A percentile compares a stretch with the other conserved stretches of the same genome.
phyloP scores from a whole-genome alignment of 163 green algal genomes.

The Scenedesmus sp. region DNA sequence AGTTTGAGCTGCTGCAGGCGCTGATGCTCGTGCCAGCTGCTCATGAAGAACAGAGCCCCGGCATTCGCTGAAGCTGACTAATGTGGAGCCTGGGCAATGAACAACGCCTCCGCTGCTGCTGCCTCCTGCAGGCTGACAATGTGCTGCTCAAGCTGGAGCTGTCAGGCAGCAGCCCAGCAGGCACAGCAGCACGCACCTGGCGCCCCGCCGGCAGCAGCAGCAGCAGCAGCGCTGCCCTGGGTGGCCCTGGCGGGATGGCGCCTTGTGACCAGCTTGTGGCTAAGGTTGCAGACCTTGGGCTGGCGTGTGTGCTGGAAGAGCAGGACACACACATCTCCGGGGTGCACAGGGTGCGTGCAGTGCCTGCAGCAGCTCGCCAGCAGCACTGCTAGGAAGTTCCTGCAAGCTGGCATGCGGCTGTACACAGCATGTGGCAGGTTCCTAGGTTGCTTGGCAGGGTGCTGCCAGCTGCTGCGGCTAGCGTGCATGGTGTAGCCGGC shows the following conservation, averaged over 20 bases:
- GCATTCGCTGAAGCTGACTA: too few relatives aligned
- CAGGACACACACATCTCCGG: constrained; percentile 38
- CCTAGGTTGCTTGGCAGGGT: too few relatives aligned
- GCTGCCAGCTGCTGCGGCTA: too few relatives aligned
- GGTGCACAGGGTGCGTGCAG: constrained; percentile 34
- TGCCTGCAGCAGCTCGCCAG: not conserved
- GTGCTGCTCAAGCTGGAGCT: constrained; percentile 44
- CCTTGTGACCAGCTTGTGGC: not conserved
- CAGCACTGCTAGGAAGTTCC: not conserved
- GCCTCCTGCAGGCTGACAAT: not conserved
- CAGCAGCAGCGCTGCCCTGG: not conserved
- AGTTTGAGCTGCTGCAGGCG: too few relatives aligned
- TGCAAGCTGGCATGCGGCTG: too few relatives aligned
- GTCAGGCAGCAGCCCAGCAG: not conserved
- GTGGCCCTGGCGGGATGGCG: too few relatives aligned
- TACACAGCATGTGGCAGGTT: too few relatives aligned
- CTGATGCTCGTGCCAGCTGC: not conserved
- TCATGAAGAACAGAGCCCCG: too few relatives aligned
- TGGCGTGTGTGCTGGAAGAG: constrained; percentile 28
- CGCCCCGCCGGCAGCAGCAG: not conserved
- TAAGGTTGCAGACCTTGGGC: constrained; percentile 48
- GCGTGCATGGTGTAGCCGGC: too few relatives aligned
- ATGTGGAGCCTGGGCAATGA: too few relatives aligned
- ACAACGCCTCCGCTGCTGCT: not conserved
- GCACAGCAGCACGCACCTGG: not conserved